Evolutionary conservation across 2,329 filamentous ascomycete species (phyloP), one percentile per base, ranked within the genome.

Genomic region (Colletotrichum tanaceti): DNA sequence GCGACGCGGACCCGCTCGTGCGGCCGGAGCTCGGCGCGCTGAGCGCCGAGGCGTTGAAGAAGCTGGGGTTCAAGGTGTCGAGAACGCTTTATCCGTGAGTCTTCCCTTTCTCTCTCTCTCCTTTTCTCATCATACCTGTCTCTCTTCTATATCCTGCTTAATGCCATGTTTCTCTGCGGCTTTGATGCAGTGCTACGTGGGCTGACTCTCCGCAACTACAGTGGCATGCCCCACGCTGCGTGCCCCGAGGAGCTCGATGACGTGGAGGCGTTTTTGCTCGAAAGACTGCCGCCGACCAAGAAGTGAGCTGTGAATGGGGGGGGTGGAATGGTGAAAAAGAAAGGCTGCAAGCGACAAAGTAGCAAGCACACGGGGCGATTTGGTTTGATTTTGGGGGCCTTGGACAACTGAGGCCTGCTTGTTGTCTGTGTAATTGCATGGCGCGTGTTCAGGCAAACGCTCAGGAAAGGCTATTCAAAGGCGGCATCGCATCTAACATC

Each of bases 191-290:
- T 32, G 14, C 6, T n/a, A 14, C 50, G 38, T 22, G 16, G n/a
- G 62, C n/a, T 58, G n/a, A 58, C 49, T 24, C 59, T 58, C 55
- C 20, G 50, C 28, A 28, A 16, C 47, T 39, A 13, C 57, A 93
- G 90, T 67, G 86, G 87, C 13, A 86, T 98, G 76, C 84, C 84
- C 16, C 95, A 98, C 78, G 91, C 90, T 5, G 93, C 93, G 2
- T 90, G 90, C 73, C 84, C 89, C 5, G 83, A 91, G 71, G 95
- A 98, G 81, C 88, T 98, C 63, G 88, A 96, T 71, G 92, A 97
- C 73, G 83, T 98, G 20, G 93, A 96, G 80, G 77, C 74, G 0
- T 90, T 87, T 70, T 71, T 90, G 59, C 77, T 73, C 41, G 76
- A 80, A 64, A 79, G 79, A 52, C 78, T 89, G 60, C 84, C 86